These are phyloP conservation scores for Escovopsis sp. DNA, from an alignment of 2,329 filamentous ascomycete species.

Conservation along the genomic window DNA sequence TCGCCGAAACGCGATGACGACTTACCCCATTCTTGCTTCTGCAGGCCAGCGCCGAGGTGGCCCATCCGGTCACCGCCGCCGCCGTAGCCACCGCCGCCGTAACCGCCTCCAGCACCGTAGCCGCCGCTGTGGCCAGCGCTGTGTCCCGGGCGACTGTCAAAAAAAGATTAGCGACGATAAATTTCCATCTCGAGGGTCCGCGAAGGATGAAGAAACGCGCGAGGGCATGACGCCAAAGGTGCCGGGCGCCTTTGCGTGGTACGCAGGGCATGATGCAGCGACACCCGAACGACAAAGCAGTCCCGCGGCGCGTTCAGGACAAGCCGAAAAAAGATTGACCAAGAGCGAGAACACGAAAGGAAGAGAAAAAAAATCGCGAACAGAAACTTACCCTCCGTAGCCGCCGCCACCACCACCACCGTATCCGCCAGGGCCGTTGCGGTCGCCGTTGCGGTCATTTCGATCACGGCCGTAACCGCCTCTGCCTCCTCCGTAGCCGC, in stretches of 20 bases:
- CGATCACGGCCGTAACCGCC: slow-evolving; percentile 27
- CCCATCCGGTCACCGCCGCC: slow-evolving; percentile 83
- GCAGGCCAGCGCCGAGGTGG: slow-evolving; percentile 72
- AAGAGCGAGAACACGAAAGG: neutral
- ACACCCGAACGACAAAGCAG: neutral
- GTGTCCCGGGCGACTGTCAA: slow-evolving; percentile 18
- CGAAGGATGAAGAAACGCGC: neutral
- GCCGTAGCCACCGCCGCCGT: slow-evolving; percentile 24
- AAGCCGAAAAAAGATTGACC: neutral
- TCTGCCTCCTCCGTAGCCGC: slow-evolving; percentile 21
- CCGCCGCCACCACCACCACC: slow-evolving; percentile 16
- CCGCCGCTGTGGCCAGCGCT: slow-evolving; percentile 18
- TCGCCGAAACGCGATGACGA: slow-evolving; percentile 9
- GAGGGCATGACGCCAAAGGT: neutral
- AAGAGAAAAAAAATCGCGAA: neutral
- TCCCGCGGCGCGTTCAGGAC: neutral
- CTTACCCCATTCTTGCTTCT: slow-evolving; percentile 80
- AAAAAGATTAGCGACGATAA: slow-evolving; percentile 34
- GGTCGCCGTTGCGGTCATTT: slow-evolving; percentile 31
- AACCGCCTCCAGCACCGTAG: slow-evolving; percentile 22
- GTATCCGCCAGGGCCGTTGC: slow-evolving; percentile 22
- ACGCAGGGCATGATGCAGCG: slow-evolving; percentile 19
- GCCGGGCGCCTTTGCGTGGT: too few species aligned
- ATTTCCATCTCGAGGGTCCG: neutral
- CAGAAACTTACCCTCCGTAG: slow-evolving; percentile 22